phyloP scores from a whole-genome alignment of 495 filamentous ascomycete species.

The Thermothielavioides terrestris region DNA sequence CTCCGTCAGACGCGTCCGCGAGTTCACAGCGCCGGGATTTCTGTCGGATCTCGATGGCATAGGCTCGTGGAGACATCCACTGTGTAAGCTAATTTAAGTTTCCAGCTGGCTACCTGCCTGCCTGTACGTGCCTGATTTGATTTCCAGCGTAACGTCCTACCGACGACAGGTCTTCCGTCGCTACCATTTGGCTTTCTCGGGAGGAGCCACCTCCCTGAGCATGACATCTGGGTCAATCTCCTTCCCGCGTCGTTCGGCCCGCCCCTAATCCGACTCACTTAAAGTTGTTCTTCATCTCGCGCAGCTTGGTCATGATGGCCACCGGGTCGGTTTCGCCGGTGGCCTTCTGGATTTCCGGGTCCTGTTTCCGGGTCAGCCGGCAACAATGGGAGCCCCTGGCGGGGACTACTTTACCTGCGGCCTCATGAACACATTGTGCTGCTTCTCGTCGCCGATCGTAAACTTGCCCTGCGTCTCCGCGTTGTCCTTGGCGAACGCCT shows the following conservation, averaged over 20 bases:
- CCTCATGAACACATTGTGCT: slow-evolving; percentile 97
- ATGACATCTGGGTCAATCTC: slow-evolving; percentile 1
- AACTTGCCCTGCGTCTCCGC: slow-evolving; percentile 90
- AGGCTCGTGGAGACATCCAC: slow-evolving; percentile 16
- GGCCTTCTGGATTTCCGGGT: slow-evolving; percentile 73
- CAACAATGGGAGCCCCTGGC: background rate
- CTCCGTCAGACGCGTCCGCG: slow-evolving; percentile 15
- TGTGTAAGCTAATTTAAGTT: background rate
- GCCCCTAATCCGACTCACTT: slow-evolving; percentile 40
- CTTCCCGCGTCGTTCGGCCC: background rate
- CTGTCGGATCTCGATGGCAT: slow-evolving; percentile 14
- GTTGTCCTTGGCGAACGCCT: slow-evolving; percentile 68
- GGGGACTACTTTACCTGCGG: slow-evolving; percentile 54
- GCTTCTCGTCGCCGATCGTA: slow-evolving; percentile 96
- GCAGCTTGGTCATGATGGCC: slow-evolving; percentile 75
- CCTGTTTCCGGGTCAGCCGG: slow-evolving; percentile 39
- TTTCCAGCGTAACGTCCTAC: background rate
- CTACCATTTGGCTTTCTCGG: slow-evolving; percentile 4
- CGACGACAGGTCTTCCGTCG: background rate
- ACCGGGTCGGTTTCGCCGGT: slow-evolving; percentile 76
- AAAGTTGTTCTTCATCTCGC: slow-evolving; percentile 90
- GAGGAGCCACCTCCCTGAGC: slow-evolving; percentile 1
- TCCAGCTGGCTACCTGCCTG: too few relatives aligned
- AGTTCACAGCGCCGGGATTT: slow-evolving; percentile 16
- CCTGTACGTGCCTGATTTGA: too few relatives aligned